phyloP scores from a whole-genome alignment of 1,284 basidiomycete genomes.

The Schizophyllum amplum region DNA sequence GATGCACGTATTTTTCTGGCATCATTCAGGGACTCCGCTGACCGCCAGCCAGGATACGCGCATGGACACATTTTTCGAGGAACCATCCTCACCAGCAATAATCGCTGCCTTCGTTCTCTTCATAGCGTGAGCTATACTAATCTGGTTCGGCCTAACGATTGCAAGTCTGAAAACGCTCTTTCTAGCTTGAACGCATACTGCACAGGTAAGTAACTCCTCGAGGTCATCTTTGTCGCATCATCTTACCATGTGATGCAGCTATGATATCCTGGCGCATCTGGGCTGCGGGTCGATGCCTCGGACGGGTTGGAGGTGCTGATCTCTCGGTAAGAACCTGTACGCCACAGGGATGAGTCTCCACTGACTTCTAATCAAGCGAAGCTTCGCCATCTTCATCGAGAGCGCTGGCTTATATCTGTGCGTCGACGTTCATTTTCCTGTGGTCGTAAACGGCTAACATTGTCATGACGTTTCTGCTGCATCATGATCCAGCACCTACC shows the following conservation, averaged over 20 bases:
- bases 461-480: not conserved
- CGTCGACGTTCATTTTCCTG: not conserved
- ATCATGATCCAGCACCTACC: not conserved
- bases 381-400: not conserved
- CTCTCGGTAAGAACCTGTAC: not conserved
- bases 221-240: not conserved
- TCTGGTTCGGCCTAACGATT: too few species aligned
- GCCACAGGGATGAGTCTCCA: too few species aligned
- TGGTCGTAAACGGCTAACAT: not conserved
- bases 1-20: too few species aligned
- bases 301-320: not conserved
- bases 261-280: not conserved
- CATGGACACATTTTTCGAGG: too few species aligned
- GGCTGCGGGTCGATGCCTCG: not conserved
- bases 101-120: too few species aligned
- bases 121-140: too few species aligned
- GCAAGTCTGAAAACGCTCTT: too few species aligned
- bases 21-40: too few species aligned
- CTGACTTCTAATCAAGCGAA: not conserved
- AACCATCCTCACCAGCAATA: too few species aligned
- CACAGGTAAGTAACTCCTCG: not conserved
- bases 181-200: not conserved
- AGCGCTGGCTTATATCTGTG: not conserved
- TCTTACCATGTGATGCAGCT: not conserved
- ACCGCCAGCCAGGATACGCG: too few species aligned